Conservation (phyloP, 2,329 filamentous ascomycete species). For the Calonectria pteridis region DNA sequence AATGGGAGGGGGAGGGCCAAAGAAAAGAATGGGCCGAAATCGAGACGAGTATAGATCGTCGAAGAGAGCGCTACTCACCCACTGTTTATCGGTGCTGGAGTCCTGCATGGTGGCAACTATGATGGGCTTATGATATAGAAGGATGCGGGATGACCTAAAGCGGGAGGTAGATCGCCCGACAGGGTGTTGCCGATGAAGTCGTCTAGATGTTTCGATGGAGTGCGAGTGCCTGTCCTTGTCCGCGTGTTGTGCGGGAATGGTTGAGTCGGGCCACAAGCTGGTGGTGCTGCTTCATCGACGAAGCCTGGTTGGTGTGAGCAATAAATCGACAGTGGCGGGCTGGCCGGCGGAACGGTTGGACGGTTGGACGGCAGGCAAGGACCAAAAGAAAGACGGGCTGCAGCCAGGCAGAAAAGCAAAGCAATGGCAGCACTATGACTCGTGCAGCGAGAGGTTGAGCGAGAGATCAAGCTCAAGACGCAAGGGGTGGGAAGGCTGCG, state of each 20-base stretch:
- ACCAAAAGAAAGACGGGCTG: not conserved
- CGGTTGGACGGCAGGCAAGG: not conserved
- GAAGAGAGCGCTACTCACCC: slow-evolving; percentile 54
- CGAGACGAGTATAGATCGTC: slow-evolving; percentile 23
- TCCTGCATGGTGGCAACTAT: slow-evolving; percentile 34
- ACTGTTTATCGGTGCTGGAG: slow-evolving; percentile 59
- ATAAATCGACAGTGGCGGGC: not conserved
- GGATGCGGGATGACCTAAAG: not conserved
- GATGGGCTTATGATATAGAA: slow-evolving; percentile 15
- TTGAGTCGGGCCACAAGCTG: not conserved
- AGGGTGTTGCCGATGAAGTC: not conserved
- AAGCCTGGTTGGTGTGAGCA: not conserved
- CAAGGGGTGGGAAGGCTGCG: slow-evolving; percentile 30
- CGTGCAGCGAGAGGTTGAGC: slow-evolving; percentile 8
- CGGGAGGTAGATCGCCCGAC: slow-evolving; percentile 3
- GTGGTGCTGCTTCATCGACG: not conserved
- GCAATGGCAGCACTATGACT: not conserved
- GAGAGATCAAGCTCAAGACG: slow-evolving; percentile 1
- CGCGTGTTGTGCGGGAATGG: slow-evolving; percentile 15
- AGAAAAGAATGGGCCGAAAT: slow-evolving; percentile 29
- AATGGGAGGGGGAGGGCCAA: slow-evolving; percentile 21
- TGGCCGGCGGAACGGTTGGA: not conserved
- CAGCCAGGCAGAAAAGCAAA: not conserved
- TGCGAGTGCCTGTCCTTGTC: not conserved
- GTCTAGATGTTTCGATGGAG: not conserved